A percentile compares a stretch with the other conserved stretches of the same genome.
Evolutionary conservation across 805 yeast species (phyloP).

Genomic region (Nakazawaea wickerhamii): DNA sequence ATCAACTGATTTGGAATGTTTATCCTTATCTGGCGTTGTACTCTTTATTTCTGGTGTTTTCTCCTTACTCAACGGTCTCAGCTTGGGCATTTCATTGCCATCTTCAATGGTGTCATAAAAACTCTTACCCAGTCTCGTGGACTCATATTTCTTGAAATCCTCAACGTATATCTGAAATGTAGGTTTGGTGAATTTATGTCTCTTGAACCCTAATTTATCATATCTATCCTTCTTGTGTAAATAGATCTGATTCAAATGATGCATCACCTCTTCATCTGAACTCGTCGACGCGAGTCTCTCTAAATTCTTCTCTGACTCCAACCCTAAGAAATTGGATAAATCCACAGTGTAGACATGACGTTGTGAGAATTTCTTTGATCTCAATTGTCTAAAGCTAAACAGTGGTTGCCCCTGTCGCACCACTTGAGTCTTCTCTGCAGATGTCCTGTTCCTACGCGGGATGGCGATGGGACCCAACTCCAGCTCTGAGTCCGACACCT

Average conservation of each 20-base stretch:
- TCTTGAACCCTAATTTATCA: slow-evolving; percentile 20
- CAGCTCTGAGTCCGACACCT: slow-evolving; percentile 14
- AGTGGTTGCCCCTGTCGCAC: slow-evolving; percentile 7
- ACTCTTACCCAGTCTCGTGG: slow-evolving; percentile 18
- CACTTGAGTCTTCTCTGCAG: slow-evolving; percentile 19
- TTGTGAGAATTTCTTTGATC: slow-evolving; percentile 21
- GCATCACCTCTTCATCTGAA: slow-evolving; percentile 22
- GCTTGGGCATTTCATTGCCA: slow-evolving; percentile 1
- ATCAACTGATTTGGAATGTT: background rate
- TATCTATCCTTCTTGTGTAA: slow-evolving; percentile 20
- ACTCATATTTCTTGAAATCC: slow-evolving; percentile 24
- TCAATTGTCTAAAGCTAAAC: slow-evolving; percentile 2
- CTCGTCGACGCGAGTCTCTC: slow-evolving; percentile 20
- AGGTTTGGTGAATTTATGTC: slow-evolving; percentile 26
- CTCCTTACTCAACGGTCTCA: background rate
- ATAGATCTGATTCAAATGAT: slow-evolving; percentile 26
- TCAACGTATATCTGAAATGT: slow-evolving; percentile 23
- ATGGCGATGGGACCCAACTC: slow-evolving; percentile 8
- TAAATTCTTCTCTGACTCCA: slow-evolving; percentile 22
- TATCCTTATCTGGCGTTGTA: slow-evolving; percentile 4
- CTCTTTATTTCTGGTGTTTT: slow-evolving; percentile 7
- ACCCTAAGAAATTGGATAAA: slow-evolving; percentile 25
- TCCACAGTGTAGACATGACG: slow-evolving; percentile 30
- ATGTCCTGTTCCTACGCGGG: background rate
- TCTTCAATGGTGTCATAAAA: slow-evolving; percentile 23